Evolutionary conservation across 1,284 basidiomycete species (phyloP), one percentile per base, ranked within the genome.

Genomic region (Cutaneotrichosporon sp.): DNA sequence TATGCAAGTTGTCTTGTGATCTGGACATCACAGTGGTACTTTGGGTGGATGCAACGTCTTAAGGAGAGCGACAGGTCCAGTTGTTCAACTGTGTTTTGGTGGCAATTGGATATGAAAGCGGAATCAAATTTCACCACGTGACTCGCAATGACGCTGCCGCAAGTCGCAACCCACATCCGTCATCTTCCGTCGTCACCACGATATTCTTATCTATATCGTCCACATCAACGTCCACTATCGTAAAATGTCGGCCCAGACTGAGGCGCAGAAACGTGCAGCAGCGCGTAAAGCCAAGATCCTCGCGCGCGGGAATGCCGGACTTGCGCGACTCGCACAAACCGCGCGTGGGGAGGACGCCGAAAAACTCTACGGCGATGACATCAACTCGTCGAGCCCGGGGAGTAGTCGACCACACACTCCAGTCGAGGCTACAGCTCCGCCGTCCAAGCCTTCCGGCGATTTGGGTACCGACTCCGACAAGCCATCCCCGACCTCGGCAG

Each of bases 221-320:
- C n/a, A n/a, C n/a, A n/a, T n/a, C n/a, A n/a, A n/a, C n/a, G n/a
- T n/a, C n/a, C n/a, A n/a, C n/a, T n/a, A n/a, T n/a, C n/a, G n/a
- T n/a, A n/a, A n/a, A 47, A 69, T 65, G 64, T 49, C 63, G 6
- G 63, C 61, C 39, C 55, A 64, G 45, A 60, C 65, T 10, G 70
- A 71, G 16, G 70, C 70, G 14, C 65, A 67, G 17, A 55, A 57
- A n/a, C 59, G 72, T 37, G 73, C 73, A 16, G 75, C 74, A 4
- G 72, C 75, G 29, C 64, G 75, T 17, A 70, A 70, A 35, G 75
- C 75, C 16, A 76, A 75, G 56, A 75, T 75, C 57, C 67, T 73
- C 14, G 75, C 75, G 14, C 60, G 73, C 38, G 74, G 73, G 4
- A 72, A 69, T 46, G 61, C 71, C 0, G 72, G 75, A 24, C 57